Evolutionary conservation across 768 basidiomycete genomes (phyloP).

Genomic region (Ramaria rubella): DNA sequence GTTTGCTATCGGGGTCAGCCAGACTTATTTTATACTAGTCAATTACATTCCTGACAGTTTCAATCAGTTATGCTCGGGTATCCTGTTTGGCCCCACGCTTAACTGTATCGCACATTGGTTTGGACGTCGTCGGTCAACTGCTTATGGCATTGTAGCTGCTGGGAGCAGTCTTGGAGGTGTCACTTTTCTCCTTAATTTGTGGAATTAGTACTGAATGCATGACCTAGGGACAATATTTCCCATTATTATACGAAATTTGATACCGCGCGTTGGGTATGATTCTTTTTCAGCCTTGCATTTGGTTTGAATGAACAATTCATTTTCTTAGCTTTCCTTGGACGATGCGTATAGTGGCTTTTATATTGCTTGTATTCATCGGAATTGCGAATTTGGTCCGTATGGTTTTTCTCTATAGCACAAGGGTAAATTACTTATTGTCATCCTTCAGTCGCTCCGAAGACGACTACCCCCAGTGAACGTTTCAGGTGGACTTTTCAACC

Average conservation of each 20-base stretch:
- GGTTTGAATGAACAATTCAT: neutral
- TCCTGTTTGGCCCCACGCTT: conserved; percentile 17
- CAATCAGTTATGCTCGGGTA: conserved; percentile 14
- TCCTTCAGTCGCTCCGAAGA: conserved; percentile 30
- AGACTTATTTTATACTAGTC: neutral
- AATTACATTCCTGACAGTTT: neutral
- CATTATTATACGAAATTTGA: conserved; percentile 14
- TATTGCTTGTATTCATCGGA: conserved; percentile 45
- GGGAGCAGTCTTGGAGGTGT: conserved; percentile 68
- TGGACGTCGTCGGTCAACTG: conserved; percentile 46
- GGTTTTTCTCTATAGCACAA: neutral
- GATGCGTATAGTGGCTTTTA: conserved; percentile 61
- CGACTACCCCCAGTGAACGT: conserved; percentile 49
- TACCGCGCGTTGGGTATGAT: conserved; percentile 14
- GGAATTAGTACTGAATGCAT: conserved; percentile 33
- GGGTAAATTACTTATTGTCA: neutral
- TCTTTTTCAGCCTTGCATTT: neutral
- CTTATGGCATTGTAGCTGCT: conserved; percentile 54
- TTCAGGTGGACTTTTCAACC: conserved; percentile 53
- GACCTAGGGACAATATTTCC: conserved; percentile 14
- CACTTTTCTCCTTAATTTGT: conserved; percentile 30
- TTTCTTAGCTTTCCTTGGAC: conserved; percentile 66
- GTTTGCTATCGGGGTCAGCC: conserved; percentile 52
- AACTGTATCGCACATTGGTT: conserved; percentile 26
- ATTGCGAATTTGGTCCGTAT: conserved; percentile 45